Percentiles rank a stretch among this genome's conserved stretches.
Evolutionary conservation across 2,329 filamentous ascomycete genomes (phyloP).

Genomic region (Aspergillus fijiensis): DNA sequence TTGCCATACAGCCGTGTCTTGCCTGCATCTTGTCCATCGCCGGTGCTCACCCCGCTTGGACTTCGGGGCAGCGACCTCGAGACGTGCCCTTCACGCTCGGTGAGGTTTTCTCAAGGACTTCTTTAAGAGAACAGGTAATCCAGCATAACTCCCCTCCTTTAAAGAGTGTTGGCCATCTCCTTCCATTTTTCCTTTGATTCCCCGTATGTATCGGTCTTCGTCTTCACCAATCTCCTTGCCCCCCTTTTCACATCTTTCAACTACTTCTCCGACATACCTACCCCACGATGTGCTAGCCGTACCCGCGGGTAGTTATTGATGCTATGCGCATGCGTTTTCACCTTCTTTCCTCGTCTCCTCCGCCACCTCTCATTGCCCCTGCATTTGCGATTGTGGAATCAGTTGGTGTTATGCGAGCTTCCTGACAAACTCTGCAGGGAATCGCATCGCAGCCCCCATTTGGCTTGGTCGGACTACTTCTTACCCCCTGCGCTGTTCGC

Average conservation of each 20-base stretch:
- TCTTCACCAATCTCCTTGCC: background rate
- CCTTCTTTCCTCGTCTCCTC: background rate
- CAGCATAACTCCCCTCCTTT: background rate
- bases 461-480: conserved; percentile 7
- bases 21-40: conserved; percentile 2
- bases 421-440: background rate
- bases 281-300: background rate
- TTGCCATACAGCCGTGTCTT: background rate
- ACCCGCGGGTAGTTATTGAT: background rate
- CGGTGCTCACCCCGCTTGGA: conserved; percentile 13
- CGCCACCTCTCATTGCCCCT: background rate
- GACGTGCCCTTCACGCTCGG: conserved; percentile 16
- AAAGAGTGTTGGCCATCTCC: background rate
- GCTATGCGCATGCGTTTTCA: background rate
- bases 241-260: background rate
- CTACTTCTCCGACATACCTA: background rate
- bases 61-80: conserved; percentile 9
- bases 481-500: background rate
- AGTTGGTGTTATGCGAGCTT: background rate
- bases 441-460: background rate
- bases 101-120: conserved; percentile 15
- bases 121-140: background rate
- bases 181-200: conserved; percentile 1
- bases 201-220: background rate
- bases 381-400: background rate